Conservation (phyloP, 75 land plant genomes). For the Selaginella moellendorffii region DNA sequence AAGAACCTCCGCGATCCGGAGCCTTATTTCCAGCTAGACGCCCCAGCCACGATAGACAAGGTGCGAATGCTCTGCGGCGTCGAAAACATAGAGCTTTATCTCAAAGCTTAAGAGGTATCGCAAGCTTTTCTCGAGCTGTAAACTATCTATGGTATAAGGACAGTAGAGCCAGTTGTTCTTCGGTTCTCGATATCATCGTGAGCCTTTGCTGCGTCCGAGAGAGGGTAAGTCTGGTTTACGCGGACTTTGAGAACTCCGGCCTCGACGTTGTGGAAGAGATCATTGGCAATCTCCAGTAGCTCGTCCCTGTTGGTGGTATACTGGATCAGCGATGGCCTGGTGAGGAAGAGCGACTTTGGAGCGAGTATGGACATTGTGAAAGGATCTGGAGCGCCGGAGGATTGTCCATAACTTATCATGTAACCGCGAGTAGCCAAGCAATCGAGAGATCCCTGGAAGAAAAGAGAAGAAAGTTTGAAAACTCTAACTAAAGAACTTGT, state of each 20-base stretch:
- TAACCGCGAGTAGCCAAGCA: conserved; percentile 66
- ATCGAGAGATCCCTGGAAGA: conserved; percentile 60
- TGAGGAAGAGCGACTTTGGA: conserved; percentile 57
- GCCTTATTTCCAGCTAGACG: conserved; percentile 19
- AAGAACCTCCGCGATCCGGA: conserved; percentile 10
- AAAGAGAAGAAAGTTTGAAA: background rate
- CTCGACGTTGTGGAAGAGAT: conserved; percentile 52
- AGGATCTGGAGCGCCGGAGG: conserved; percentile 77
- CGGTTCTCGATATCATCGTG: conserved; percentile 67
- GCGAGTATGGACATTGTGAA: conserved; percentile 43
- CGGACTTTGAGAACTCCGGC: conserved; percentile 49
- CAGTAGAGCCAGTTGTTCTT: conserved; percentile 66
- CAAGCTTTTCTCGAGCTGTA: no score
- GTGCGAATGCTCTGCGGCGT: conserved; percentile 64
- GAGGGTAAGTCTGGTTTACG: conserved; percentile 57
- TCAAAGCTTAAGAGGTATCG: no score
- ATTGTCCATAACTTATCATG: conserved; percentile 74
- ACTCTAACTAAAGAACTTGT: background rate
- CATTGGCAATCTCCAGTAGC: conserved; percentile 60
- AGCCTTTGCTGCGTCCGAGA: conserved; percentile 80
- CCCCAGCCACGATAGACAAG: conserved; percentile 72
- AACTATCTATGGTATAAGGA: conserved; percentile 74
- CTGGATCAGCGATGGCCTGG: conserved; percentile 62
- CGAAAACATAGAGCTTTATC: conserved; percentile 41
- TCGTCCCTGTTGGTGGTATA: conserved; percentile 69